Base-by-base conservation (phyloP, 2,329 filamentous ascomycete species). In the Colletotrichum viniferum region DNA sequence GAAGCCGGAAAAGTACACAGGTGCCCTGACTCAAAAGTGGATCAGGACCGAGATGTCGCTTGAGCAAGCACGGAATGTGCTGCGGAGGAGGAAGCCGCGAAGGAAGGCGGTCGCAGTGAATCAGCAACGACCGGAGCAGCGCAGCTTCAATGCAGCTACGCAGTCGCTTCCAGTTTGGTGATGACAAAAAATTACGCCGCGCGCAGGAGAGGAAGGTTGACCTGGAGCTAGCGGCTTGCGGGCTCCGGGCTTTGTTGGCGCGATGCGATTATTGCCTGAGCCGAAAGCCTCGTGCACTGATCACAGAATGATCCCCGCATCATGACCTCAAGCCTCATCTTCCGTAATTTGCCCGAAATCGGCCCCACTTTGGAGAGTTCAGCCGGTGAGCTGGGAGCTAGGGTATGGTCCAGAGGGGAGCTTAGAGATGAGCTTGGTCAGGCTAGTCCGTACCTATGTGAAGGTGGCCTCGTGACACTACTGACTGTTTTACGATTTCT, bases 171-270 rank as follows among this genome's bases (percentile, higher is more conserved):
- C 58, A 64, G 52, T 60, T 69, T 62, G 58, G 48, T 60, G 70
- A 69, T 72, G 69, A 66, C 69, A 76, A 76, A 76, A 76, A 76
- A 73, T 69, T 73, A 76, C 65, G 69, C 63, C 56, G 73, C 69
- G 73, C 73, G 69, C 70, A 65, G 69, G 69, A 76, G 52, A 68
- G 69, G 68, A 71, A 69, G 63, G 63, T 67, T 67, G 62, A 73
- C 56, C 69, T 76, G 58, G 70, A 73, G 63, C 73, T 75, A 75
- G 34, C 73, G 58, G 63, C 56, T 28, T 67, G 73, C 73, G 73
- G 73, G 68, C 55, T 67, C 55, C 73, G 69, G 58, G 73, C 69
- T 76, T 75, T 73, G 73, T 64, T 76, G 69, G 73, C 69, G 73
- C 69, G 73, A 69, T 63, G 64, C 69, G 70, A 76, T 64, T 61